These are phyloP conservation scores for Epichloe bromicola DNA, from an alignment of 2,329 filamentous ascomycete species.

Conservation along the genomic window DNA sequence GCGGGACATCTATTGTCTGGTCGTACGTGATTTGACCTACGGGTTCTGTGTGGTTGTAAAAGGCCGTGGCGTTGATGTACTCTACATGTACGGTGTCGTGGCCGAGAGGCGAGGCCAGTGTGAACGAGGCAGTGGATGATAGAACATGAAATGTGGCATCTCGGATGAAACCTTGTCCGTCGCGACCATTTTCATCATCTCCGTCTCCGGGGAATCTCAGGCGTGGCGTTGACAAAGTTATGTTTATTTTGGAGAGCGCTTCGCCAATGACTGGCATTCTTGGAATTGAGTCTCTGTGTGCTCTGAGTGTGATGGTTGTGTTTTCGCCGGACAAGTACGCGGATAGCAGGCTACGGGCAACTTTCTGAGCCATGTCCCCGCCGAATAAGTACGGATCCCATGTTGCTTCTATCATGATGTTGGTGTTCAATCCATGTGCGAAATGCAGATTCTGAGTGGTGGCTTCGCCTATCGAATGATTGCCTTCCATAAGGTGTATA, in stretches of 20 bases:
- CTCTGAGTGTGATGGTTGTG: slow-evolving; percentile 61
- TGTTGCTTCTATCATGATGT: slow-evolving; percentile 51
- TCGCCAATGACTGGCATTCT: slow-evolving; percentile 57
- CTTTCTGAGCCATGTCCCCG: slow-evolving; percentile 44
- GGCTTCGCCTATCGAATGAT: slow-evolving; percentile 62
- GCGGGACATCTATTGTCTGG: slow-evolving; percentile 61
- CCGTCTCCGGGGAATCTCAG: slow-evolving; percentile 41
- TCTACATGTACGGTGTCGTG: slow-evolving; percentile 66
- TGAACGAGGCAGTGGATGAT: slow-evolving; percentile 76
- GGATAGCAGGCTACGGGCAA: slow-evolving; percentile 64
- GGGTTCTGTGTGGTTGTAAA: slow-evolving; percentile 67
- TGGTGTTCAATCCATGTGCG: slow-evolving; percentile 56
- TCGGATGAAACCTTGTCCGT: slow-evolving; percentile 57
- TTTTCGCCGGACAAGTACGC: slow-evolving; percentile 83
- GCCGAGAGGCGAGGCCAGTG: slow-evolving; percentile 63
- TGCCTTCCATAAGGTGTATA: slow-evolving; percentile 62
- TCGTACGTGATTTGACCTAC: slow-evolving; percentile 68
- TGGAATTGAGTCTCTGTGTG: slow-evolving; percentile 62
- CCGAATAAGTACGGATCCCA: slow-evolving; percentile 59
- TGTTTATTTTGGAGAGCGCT: slow-evolving; percentile 56
- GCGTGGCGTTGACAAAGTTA: slow-evolving; percentile 60
- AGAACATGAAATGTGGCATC: slow-evolving; percentile 78
- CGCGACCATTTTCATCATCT: slow-evolving; percentile 16
- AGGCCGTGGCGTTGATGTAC: slow-evolving; percentile 69
- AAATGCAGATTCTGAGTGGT: slow-evolving; percentile 52